phyloP scores from a whole-genome alignment of 2,329 filamentous ascomycete genomes.

The Alternaria tenuissima region DNA sequence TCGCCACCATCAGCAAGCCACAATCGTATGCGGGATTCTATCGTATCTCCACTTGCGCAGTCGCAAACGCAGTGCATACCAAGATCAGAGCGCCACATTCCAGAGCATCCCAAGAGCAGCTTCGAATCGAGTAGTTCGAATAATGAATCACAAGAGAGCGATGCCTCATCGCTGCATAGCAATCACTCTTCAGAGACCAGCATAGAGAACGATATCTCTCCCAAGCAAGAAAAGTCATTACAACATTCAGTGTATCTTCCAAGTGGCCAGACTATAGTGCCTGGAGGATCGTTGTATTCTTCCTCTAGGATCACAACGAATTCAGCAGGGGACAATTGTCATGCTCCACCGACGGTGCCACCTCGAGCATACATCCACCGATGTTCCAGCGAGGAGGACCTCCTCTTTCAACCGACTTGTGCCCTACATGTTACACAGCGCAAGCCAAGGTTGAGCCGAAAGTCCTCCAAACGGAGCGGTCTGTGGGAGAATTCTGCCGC shows the following conservation, averaged over 20 bases:
- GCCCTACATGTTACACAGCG: slow-evolving; percentile 21
- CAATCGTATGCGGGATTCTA: slow-evolving; percentile 35
- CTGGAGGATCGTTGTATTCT: slow-evolving; percentile 38
- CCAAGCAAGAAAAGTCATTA: slow-evolving; percentile 22
- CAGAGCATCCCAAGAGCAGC: slow-evolving; percentile 21
- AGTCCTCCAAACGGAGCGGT: slow-evolving; percentile 29
- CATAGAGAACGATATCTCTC: slow-evolving; percentile 40
- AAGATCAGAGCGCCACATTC: slow-evolving; percentile 5
- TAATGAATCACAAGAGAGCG: slow-evolving; percentile 47
- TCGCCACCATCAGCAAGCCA: slow-evolving; percentile 45
- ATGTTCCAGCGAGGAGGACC: slow-evolving; percentile 29
- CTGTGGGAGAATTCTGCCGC: slow-evolving; percentile 24
- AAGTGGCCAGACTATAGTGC: slow-evolving; percentile 26
- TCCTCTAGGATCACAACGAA: slow-evolving; percentile 10
- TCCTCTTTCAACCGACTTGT: slow-evolving; percentile 41
- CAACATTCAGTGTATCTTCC: slow-evolving; percentile 29
- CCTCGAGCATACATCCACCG: slow-evolving; percentile 39
- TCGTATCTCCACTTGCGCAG: slow-evolving; percentile 43
- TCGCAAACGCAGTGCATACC: slow-evolving; percentile 23
- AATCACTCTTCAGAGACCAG: slow-evolving; percentile 52
- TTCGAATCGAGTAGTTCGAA: slow-evolving; percentile 43
- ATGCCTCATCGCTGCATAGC: slow-evolving; percentile 52
- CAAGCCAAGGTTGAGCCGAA: slow-evolving; percentile 31
- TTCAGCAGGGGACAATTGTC: slow-evolving; percentile 15
- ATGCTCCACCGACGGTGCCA: slow-evolving; percentile 26